Evolutionary conservation across 2,329 filamentous ascomycete species (phyloP).

Genomic region (Calonectria pteridis): DNA sequence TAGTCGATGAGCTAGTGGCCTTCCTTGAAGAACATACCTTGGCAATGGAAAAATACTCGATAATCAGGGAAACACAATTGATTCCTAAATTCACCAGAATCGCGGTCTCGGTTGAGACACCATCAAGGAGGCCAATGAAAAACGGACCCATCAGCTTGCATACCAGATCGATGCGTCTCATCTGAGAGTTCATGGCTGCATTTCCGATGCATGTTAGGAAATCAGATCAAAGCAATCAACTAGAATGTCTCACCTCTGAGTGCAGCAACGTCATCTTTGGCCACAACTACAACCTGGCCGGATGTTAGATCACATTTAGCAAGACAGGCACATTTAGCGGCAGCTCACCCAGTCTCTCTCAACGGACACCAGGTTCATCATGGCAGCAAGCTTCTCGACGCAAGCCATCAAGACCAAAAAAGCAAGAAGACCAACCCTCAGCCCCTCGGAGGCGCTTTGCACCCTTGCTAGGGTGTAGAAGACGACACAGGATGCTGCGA

Average conservation of each 20-base stretch:
- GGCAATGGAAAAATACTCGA: constrained; percentile 67
- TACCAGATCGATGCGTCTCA: constrained; percentile 72
- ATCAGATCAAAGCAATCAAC: not conserved
- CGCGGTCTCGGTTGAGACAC: constrained; percentile 60
- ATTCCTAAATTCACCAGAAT: constrained; percentile 63
- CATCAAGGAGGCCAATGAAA: constrained; percentile 65
- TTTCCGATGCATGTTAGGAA: not conserved
- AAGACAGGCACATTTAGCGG: not conserved
- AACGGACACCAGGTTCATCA: constrained; percentile 76
- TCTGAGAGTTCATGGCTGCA: constrained; percentile 65
- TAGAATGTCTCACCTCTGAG: constrained; percentile 30
- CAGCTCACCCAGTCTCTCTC: constrained; percentile 76
- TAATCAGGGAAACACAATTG: constrained; percentile 60
- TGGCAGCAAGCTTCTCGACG: constrained; percentile 74
- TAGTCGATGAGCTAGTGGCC: not conserved
- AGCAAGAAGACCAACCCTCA: constrained; percentile 47
- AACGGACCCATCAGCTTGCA: constrained; percentile 71
- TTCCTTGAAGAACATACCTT: constrained; percentile 9
- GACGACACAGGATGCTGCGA: constrained; percentile 60
- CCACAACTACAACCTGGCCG: constrained; percentile 47
- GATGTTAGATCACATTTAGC: not conserved
- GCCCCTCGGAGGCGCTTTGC: constrained; percentile 2
- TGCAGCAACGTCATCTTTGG: constrained; percentile 33
- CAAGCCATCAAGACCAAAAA: constrained; percentile 68
- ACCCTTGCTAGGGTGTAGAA: constrained; percentile 51